phyloP scores from a whole-genome alignment of 805 yeast species.

The Peterozyma toletana region DNA sequence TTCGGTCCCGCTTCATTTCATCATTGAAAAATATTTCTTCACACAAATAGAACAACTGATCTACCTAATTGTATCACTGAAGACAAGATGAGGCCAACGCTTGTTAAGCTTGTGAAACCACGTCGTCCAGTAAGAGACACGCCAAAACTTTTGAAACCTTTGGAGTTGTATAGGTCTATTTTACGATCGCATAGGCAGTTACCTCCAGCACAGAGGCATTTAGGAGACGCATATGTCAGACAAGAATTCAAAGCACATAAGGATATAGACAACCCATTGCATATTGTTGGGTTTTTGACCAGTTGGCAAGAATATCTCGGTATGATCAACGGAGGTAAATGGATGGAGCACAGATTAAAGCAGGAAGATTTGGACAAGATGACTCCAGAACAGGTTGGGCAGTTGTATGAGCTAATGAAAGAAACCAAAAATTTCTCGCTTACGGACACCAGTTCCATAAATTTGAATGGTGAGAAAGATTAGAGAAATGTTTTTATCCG shows the following conservation, averaged over 20 bases:
- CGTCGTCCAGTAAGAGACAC: constrained; percentile 8
- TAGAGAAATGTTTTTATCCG: too few relatives aligned
- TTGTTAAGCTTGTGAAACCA: constrained; percentile 5
- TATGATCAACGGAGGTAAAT: constrained; percentile 49
- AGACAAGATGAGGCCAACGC: constrained; percentile 5
- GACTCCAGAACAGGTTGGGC: constrained; percentile 87
- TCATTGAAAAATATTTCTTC: too few relatives aligned
- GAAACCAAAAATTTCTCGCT: constrained; percentile 39
- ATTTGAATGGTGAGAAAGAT: too few relatives aligned
- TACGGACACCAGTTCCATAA: neutral
- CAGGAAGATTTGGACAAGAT: constrained; percentile 65
- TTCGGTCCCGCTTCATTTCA: too few relatives aligned
- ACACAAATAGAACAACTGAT: too few relatives aligned
- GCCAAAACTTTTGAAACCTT: constrained; percentile 73
- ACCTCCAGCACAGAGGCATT: constrained; percentile 60
- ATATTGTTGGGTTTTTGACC: constrained; percentile 87
- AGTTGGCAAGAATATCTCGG: constrained; percentile 88
- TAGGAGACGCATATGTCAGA: constrained; percentile 88
- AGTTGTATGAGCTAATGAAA: constrained; percentile 72
- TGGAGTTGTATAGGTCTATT: constrained; percentile 69
- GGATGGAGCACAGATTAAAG: constrained; percentile 60
- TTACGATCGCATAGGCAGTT: constrained; percentile 71
- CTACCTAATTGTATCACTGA: neutral
- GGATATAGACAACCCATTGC: constrained; percentile 78
- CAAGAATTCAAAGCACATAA: constrained; percentile 86